Evolutionary conservation across 495 filamentous ascomycete species (phyloP).

Genomic region (Symbiotaphrina buchneri): DNA sequence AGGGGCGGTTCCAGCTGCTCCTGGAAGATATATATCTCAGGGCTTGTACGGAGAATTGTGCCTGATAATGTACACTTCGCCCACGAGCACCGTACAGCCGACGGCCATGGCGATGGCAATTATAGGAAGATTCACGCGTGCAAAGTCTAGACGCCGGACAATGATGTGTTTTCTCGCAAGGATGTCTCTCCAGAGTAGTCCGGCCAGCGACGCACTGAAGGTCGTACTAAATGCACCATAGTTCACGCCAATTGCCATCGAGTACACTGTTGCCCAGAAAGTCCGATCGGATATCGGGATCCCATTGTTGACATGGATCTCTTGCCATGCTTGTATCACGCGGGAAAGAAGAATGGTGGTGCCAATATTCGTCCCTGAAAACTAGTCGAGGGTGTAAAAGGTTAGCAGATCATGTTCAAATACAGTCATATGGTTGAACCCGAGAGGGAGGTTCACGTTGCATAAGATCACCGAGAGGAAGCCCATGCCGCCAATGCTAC

Average conservation of each 20-base stretch:
- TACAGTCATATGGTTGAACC: background rate
- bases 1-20: too few relatives aligned
- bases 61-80: slow-evolving; percentile 31
- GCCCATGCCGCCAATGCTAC: slow-evolving; percentile 40
- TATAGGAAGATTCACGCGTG: slow-evolving; percentile 38
- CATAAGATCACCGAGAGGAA: slow-evolving; percentile 43
- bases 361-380: slow-evolving; percentile 47
- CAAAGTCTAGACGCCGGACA: slow-evolving; percentile 33
- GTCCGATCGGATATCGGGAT: slow-evolving; percentile 27
- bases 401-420: slow-evolving; percentile 5
- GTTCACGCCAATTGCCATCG: slow-evolving; percentile 45
- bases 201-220: slow-evolving; percentile 41
- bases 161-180: slow-evolving; percentile 36
- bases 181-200: slow-evolving; percentile 43
- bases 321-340: slow-evolving; percentile 37
- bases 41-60: slow-evolving; percentile 9
- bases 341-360: slow-evolving; percentile 44
- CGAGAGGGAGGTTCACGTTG: slow-evolving; percentile 26
- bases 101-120: slow-evolving; percentile 43
- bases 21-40: too few relatives aligned
- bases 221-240: slow-evolving; percentile 45
- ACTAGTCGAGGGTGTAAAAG: slow-evolving; percentile 15
- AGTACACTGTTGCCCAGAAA: slow-evolving; percentile 44
- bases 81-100: slow-evolving; percentile 30
- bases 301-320: slow-evolving; percentile 22